Base-by-base conservation (phyloP, 2,329 filamentous ascomycete species). In the Acrodontium crateriforme region DNA sequence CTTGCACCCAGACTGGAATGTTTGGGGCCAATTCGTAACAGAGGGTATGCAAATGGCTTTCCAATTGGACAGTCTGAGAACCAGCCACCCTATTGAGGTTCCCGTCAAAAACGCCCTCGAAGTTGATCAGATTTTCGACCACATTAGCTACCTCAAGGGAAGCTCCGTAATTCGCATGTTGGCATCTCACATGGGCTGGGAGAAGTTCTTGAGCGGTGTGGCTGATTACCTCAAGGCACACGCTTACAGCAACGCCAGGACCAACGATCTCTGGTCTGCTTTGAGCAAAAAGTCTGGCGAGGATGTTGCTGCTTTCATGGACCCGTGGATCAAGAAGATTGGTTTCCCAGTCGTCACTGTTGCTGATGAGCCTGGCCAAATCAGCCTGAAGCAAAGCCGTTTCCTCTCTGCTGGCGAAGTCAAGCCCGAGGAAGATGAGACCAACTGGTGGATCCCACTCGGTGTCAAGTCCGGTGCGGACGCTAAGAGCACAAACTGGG, bases 81-180 rank as follows among this genome's bases (percentile, higher is more conserved):
- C 83, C 22, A 93, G 84, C 27, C 89, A 98, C 55, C 81, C 89
- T 6, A 94, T 98, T 42, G 87, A 98, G 55, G 89, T 98, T 5
- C 81, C 84, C 1, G 89, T 98, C 16, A 76, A 75, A 44, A 85
- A 94, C 52, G 89, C 85, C 16, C 70, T 95, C 8, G 89, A 95
- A 44, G 83, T 95, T 40, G 91, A 95, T 55, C 89, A 98, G 55
- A 92, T 95, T 40, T 98, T 98, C 49, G 89, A 98, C 53, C 72
- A 78, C 52, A 95, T 98, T 57, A 91, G 81, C 58, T 98, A 95
- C 52, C 67, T 91, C 37, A 95, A 98, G 62, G 89, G 89, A 18
- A 92, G 83, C 60, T 93, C 87, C 2, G 81, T 89, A 34, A 89
- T 98, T 49, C 79, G 89, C 49, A 98, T 98, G 89, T 60, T 98